A percentile compares a stretch with the other conserved stretches of the same genome.
phyloP scores from a whole-genome alignment of 202 grass and related monocot species.

The Zizania palustris region DNA sequence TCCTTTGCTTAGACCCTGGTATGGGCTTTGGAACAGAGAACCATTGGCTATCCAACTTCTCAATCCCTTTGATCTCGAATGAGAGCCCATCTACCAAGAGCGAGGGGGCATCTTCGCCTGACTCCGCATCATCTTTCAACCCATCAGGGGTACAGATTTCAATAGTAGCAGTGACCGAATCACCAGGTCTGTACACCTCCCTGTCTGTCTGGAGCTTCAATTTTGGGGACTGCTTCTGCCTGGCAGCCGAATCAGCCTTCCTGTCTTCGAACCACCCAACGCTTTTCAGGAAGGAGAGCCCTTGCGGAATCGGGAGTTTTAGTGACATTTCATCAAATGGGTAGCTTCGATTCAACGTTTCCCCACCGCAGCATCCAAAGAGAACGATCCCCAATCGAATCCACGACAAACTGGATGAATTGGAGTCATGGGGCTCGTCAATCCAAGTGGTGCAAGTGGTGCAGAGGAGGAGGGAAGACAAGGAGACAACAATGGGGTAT shows the following conservation, averaged over 20 bases:
- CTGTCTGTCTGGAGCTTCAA: conserved; percentile 85
- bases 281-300: conserved; percentile 75
- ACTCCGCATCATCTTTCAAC: conserved; percentile 44
- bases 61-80: conserved; percentile 86
- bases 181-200: conserved; percentile 80
- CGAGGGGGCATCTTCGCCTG: conserved; percentile 26
- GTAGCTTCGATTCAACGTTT: conserved; percentile 32
- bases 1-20: conserved; percentile 75
- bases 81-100: conserved; percentile 75
- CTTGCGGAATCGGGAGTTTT: conserved; percentile 57
- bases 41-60: conserved; percentile 92
- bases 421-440: no score
- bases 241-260: conserved; percentile 46
- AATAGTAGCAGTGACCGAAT: conserved; percentile 65
- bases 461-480: no score
- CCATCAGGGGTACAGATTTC: conserved; percentile 56
- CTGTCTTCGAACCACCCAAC: conserved; percentile 73
- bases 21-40: conserved; percentile 72
- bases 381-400: background rate
- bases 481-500: no score
- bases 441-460: no score
- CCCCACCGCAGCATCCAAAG: conserved; percentile 1
- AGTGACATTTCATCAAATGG: conserved; percentile 56
- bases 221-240: conserved; percentile 56
- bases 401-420: no score